Percentiles rank a stretch among this genome's conserved stretches.
Conservation (phyloP, 352 stramenopile genomes). For the Phytophthora foliorum region DNA sequence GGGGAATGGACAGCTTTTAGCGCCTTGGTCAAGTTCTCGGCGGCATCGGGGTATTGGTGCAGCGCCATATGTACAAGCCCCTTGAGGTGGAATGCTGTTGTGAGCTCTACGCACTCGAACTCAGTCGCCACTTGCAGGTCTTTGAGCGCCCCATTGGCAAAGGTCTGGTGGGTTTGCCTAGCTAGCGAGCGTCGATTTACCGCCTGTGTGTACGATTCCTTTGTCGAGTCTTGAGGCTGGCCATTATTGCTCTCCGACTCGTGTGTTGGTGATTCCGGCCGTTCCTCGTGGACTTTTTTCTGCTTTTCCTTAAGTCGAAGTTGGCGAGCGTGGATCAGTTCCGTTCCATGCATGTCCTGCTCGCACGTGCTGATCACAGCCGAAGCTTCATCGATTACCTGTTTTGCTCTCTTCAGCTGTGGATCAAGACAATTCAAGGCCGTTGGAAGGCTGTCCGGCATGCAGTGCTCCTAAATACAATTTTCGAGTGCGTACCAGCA, state of each 20-base stretch:
- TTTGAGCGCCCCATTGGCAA: slow-evolving; percentile 29
- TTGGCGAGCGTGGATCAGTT: slow-evolving; percentile 25
- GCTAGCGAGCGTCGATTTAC: slow-evolving; percentile 22
- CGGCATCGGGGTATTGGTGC: slow-evolving; percentile 41
- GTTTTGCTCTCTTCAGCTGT: slow-evolving; percentile 25
- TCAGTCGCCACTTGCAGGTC: slow-evolving; percentile 50
- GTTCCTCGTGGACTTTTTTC: slow-evolving; percentile 3
- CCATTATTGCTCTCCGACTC: slow-evolving; percentile 3
- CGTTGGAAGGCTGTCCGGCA: background rate
- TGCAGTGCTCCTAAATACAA: background rate
- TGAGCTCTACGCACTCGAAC: slow-evolving; percentile 30
- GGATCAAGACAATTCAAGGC: background rate
- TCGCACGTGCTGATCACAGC: slow-evolving; percentile 29
- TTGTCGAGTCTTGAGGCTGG: slow-evolving; percentile 7
- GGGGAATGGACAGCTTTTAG: slow-evolving; percentile 30
- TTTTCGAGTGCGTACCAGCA: slow-evolving; percentile 36
- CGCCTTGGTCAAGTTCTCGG: slow-evolving; percentile 56
- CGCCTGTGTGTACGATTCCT: slow-evolving; percentile 16
- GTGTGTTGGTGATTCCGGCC: slow-evolving; percentile 13
- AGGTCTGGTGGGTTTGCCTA: slow-evolving; percentile 14
- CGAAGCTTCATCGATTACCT: slow-evolving; percentile 34
- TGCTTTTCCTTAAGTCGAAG: slow-evolving; percentile 18
- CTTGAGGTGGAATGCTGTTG: slow-evolving; percentile 49
- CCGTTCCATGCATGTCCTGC: slow-evolving; percentile 27
- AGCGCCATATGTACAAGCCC: slow-evolving; percentile 49